Conservation (phyloP, 768 basidiomycete genomes). For the Amanita polypyramis region DNA sequence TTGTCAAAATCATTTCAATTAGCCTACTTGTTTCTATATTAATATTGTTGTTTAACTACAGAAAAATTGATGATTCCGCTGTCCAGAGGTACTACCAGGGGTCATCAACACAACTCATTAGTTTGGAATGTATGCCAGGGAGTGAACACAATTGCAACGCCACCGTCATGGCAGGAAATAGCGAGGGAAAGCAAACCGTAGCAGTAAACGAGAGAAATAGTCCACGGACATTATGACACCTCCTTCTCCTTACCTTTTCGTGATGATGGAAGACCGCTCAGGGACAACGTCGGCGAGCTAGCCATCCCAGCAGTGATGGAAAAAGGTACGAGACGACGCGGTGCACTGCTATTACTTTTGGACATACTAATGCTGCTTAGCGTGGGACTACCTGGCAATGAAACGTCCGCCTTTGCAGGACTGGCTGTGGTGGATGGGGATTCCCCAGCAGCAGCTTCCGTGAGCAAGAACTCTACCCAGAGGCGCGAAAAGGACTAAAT, state of each 20-base stretch:
- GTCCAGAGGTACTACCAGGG: not conserved
- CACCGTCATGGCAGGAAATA: not conserved
- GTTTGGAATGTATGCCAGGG: conserved; percentile 1
- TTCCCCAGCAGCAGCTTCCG: conserved; percentile 60
- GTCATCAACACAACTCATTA: not conserved
- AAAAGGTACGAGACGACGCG: conserved; percentile 22
- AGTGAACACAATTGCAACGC: conserved; percentile 2
- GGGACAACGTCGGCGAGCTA: conserved; percentile 25
- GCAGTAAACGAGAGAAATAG: not conserved
- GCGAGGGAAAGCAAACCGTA: not conserved
- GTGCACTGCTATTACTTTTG: conserved; percentile 10
- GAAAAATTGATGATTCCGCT: not conserved
- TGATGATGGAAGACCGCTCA: conserved; percentile 10
- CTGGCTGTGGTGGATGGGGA: conserved; percentile 15
- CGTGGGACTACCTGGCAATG: conserved; percentile 25
- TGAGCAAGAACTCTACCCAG: conserved; percentile 97
- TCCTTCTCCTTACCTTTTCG: conserved; percentile 22
- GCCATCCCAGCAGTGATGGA: conserved; percentile 17
- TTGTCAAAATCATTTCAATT: too few relatives aligned
- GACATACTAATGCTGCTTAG: conserved; percentile 7
- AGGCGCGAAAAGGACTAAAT: conserved; percentile 88
- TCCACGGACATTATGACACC: conserved; percentile 2
- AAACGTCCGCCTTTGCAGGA: conserved; percentile 19
- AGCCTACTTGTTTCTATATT: not conserved
- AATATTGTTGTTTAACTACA: not conserved